A percentile compares a stretch with the other conserved stretches of the same genome.
Evolutionary conservation across 768 basidiomycete species (phyloP).

Genomic region (Amanita pallidorosea): DNA sequence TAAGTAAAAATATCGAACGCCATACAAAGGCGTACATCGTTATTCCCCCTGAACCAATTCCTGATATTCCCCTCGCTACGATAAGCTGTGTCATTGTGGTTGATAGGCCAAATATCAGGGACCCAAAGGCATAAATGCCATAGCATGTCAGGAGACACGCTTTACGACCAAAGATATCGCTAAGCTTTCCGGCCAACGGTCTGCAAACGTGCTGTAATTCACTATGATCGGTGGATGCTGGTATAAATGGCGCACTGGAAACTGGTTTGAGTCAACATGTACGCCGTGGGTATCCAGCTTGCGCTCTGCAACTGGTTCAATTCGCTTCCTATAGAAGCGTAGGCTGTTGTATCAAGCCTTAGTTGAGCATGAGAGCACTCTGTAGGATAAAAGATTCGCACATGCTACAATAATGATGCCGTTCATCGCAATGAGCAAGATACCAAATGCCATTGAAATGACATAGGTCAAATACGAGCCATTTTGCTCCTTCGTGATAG

Average conservation of each 20-base stretch:
- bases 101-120: conserved; percentile 41
- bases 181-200: too few relatives aligned
- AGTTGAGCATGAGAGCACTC: not conserved
- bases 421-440: conserved; percentile 38
- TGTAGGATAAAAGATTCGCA: conserved; percentile 8
- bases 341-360: conserved; percentile 20
- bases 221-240: too few relatives aligned
- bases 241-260: conserved; percentile 33
- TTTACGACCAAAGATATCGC: conserved; percentile 59
- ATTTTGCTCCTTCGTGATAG: too few relatives aligned
- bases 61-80: conserved; percentile 40
- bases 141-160: conserved; percentile 46
- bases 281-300: conserved; percentile 57
- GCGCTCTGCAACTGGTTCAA: conserved; percentile 52
- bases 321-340: conserved; percentile 47
- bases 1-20: not conserved
- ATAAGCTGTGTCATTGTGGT: conserved; percentile 45
- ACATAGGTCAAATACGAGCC: conserved; percentile 1
- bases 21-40: conserved; percentile 33
- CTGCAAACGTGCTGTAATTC: conserved; percentile 15
- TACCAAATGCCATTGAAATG: conserved; percentile 36
- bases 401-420: conserved; percentile 39
- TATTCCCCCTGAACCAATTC: conserved; percentile 55
- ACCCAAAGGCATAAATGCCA: conserved; percentile 41
- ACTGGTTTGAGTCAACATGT: conserved; percentile 48